Percentiles rank a stretch among this genome's conserved stretches.
These are phyloP conservation scores for Fraxinus xanthoxyloides DNA, from an alignment of 305 asterid species.

Conservation along the genomic window DNA sequence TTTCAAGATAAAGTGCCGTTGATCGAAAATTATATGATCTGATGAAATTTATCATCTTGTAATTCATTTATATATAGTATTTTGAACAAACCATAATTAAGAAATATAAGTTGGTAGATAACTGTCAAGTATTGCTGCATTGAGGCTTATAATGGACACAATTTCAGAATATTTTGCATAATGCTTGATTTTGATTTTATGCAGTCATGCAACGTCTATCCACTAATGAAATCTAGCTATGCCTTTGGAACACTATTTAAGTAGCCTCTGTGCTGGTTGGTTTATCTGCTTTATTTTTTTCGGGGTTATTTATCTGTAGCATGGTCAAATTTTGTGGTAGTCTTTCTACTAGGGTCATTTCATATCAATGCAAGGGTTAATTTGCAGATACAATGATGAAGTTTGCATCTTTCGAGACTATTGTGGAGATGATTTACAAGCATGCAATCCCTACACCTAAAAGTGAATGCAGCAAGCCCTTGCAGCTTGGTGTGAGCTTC, in stretches of 20 bases:
- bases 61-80: neutral
- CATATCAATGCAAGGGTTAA: neutral
- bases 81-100: neutral
- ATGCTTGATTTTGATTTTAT: neutral
- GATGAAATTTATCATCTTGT: neutral
- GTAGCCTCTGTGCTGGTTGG: neutral
- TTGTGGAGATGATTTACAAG: conserved; percentile 79
- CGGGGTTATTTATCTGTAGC: neutral
- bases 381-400: conserved; percentile 94
- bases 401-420: conserved; percentile 90
- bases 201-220: neutral
- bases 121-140: neutral
- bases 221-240: neutral
- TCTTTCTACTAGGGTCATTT: neutral
- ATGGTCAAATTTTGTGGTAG: neutral
- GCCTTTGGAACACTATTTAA: neutral
- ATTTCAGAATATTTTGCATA: neutral
- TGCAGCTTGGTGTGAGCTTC: conserved; percentile 92
- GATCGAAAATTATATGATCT: neutral
- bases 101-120: neutral
- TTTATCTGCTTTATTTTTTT: neutral
- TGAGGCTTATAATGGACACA: neutral
- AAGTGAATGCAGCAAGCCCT: conserved; percentile 69
- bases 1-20: neutral
- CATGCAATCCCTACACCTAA: conserved; percentile 80